Evolutionary conservation across 345 rosid species (phyloP), one percentile per base, ranked within the genome.

Genomic region (Rhizophora apiculata): DNA sequence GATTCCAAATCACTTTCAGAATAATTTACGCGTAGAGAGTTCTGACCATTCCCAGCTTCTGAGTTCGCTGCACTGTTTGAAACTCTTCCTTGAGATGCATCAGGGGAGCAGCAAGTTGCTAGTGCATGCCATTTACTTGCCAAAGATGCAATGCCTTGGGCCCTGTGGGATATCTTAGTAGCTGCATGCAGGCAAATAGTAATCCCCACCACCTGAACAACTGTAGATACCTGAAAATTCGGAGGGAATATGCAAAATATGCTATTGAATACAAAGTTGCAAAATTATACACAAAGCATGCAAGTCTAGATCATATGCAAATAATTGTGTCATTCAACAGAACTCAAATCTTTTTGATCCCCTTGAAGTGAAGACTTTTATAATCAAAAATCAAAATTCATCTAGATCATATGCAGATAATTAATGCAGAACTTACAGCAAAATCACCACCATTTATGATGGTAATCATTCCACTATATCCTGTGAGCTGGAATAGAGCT

Each of bases 1-100:
- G 98, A 91, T 63, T 89, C 97, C 78, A 89, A 65, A 79, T 93
- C 98, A 75, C 92, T 91, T 74, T 88, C 98, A 8, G 97, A 91
- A 70, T 72, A 83, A 69, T 76, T 75, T 61, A 65, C 63, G 24
- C 58, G 69, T 24, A 82, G 68, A 1, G 85, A 79, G 61, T 77
- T 79, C 2, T 68, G 79, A 16, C 71, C 66, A 74, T 70, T 73
- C 15, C 59, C 39, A 49, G 71, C 67, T 51, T 84, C 94, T 62
- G 81, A 79, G 77, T 75, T 87, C 46, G 83, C 90, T 8, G 54
- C 43, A 37, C 87, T 84, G 76, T 76, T 77, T 68, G 91, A 75
- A 48, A 53, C 53, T 81, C 96, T 81, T 53, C 82, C 56, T 21
- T 77, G 83, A 71, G 90, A 75, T 66, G 82, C 51, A 54, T 85